Percentiles rank a stretch among this genome's conserved stretches.
Evolutionary conservation across 2,329 filamentous ascomycete species (phyloP).

Genomic region (Elsinoe australis): DNA sequence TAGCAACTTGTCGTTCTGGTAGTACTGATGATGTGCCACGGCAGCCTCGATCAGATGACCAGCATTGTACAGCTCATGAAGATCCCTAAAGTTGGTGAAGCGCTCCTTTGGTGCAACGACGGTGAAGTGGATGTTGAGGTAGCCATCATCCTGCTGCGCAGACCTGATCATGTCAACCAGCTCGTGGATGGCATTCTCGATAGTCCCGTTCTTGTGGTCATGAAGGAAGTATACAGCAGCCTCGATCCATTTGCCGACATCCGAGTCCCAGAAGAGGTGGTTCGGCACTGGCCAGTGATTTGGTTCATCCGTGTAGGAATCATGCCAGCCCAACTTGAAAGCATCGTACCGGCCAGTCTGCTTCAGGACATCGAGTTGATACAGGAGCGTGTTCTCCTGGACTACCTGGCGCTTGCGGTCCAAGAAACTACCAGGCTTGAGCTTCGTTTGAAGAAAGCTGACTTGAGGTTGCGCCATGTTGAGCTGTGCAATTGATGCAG

Average conservation of each 20-base stretch:
- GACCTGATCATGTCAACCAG: constrained; percentile 50
- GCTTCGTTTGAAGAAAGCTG: constrained; percentile 32
- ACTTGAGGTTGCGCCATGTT: constrained; percentile 38
- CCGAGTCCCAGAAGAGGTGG: constrained; percentile 49
- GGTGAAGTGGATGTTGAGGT: constrained; percentile 56
- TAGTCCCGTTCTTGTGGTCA: constrained; percentile 33
- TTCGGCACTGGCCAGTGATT: constrained; percentile 50
- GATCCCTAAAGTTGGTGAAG: constrained; percentile 53
- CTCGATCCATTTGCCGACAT: constrained; percentile 56
- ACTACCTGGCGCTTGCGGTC: constrained; percentile 36
- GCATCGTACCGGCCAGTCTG: constrained; percentile 47
- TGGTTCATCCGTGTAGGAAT: constrained; percentile 44
- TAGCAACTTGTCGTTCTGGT: constrained; percentile 46
- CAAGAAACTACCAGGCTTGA: constrained; percentile 30
- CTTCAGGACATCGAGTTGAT: constrained; percentile 48
- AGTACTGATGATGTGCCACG: constrained; percentile 48
- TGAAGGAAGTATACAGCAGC: constrained; percentile 51
- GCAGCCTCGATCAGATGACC: constrained; percentile 57
- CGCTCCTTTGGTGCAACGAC: constrained; percentile 50
- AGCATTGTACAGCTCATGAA: constrained; percentile 57
- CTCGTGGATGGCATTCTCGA: constrained; percentile 47
- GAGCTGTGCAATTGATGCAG: not conserved
- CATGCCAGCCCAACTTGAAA: constrained; percentile 52
- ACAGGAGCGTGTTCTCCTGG: constrained; percentile 40
- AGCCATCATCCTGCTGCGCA: constrained; percentile 54